phyloP scores from a whole-genome alignment of 2,329 filamentous ascomycete genomes.

The Orbilia oligospora region DNA sequence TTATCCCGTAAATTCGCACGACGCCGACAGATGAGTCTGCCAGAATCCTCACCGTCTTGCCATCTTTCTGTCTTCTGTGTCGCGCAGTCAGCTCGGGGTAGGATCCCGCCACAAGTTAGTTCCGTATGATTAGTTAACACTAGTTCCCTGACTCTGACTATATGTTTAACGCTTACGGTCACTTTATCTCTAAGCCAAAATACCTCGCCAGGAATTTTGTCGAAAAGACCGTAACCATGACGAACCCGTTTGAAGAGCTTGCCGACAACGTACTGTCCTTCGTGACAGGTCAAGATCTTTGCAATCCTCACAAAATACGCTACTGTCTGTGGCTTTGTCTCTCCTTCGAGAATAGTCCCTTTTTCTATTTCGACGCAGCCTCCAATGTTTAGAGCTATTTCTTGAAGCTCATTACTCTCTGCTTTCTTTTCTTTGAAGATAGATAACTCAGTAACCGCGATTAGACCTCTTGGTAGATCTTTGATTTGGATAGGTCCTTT shows the following conservation, averaged over 20 bases:
- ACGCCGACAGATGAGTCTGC: conserved; percentile 49
- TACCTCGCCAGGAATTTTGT: conserved; percentile 24
- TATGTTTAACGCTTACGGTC: neutral
- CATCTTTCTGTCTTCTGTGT: neutral
- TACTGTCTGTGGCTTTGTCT: neutral
- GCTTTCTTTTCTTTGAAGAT: conserved; percentile 5
- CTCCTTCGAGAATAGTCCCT: conserved; percentile 14
- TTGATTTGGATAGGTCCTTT: neutral
- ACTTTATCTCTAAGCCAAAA: conserved; percentile 40
- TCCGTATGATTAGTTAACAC: conserved; percentile 46
- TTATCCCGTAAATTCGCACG: conserved; percentile 38
- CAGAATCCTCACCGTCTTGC: conserved; percentile 15
- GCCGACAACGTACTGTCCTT: conserved; percentile 34
- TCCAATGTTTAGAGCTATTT: conserved; percentile 18
- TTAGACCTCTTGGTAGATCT: conserved; percentile 17
- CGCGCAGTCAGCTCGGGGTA: conserved; percentile 25
- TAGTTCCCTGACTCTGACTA: conserved; percentile 29
- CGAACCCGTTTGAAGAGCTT: conserved; percentile 45
- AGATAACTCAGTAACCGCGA: conserved; percentile 13
- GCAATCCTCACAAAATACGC: conserved; percentile 38
- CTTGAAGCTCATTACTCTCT: conserved; percentile 6
- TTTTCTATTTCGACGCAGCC: conserved; percentile 37
- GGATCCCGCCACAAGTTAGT: conserved; percentile 35
- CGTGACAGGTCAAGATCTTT: conserved; percentile 28
- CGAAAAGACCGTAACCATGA: conserved; percentile 36